Evolutionary conservation across 169 alveolate species (phyloP), one percentile per base, ranked within the genome.

Genomic region (Cryptosporidium muris): DNA sequence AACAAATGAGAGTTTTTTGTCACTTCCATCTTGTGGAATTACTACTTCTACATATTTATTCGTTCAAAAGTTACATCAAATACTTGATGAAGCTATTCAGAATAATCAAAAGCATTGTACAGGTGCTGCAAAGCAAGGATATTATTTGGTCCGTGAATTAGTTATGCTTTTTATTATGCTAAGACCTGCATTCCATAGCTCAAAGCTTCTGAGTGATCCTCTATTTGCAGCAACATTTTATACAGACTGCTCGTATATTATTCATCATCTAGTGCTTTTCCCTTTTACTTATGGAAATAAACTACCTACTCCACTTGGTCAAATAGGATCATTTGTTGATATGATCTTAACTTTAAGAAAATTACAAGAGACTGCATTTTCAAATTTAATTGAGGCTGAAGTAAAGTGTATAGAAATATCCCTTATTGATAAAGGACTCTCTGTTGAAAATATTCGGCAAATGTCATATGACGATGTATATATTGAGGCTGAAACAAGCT

Each of bases 301-400:
- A 43, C 60, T 74, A 47, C 67, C 85, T 16, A 66, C 85, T 16
- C 85, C 67, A 11, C n/a, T 56, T n/a, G 62, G 74, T 40, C 67
- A 74, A 56, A n/a, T 74, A 37, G 85, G 85, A 5, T 74, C 85
- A 6, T 74, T 74, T 58, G 85, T 74, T 43, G 85, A 74, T 58
- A 66, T 74, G 34, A 52, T 74, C 12, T 42, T 74, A 43, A 74
- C 85, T 11, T 63, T 74, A 14, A 74, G 85, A 45, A 74, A 74
- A 48, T 63, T 74, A 25, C 85, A 74, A 43, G 85, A 74, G 12
- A 58, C 74, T 42, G 85, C 85, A 11, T 58, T 74, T 40, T 74
- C 85, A 12, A 74, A 63, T 45, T 49, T 74, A 36, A 25, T 74
- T 16, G 51, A 49, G 52, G 60, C 42, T n/a, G 85, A 74, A 43